These are phyloP conservation scores for Liquidambar formosana DNA, from an alignment of 164 flowering plant genomes.

Conservation along the genomic window DNA sequence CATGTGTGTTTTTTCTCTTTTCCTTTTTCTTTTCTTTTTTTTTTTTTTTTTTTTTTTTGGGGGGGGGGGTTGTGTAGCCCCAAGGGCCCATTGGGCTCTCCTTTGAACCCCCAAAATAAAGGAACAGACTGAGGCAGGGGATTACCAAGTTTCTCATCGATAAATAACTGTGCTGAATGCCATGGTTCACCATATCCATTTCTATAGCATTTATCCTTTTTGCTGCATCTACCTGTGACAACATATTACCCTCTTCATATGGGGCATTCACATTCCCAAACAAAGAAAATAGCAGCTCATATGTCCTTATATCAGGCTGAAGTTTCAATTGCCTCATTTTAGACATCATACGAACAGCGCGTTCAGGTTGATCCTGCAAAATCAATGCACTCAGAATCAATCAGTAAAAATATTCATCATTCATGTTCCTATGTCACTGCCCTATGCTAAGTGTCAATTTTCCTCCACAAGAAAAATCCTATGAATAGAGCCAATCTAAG, in stretches of 20 bases:
- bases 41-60: too few species aligned
- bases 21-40: too few species aligned
- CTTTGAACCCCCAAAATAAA: too few species aligned
- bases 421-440: too few species aligned
- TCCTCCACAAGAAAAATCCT: too few species aligned
- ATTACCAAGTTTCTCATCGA: constrained; percentile 76
- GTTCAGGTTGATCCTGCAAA: constrained; percentile 83
- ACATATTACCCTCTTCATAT: constrained; percentile 63
- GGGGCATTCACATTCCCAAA: constrained; percentile 88
- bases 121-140: background rate
- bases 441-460: too few species aligned
- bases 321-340: constrained; percentile 62
- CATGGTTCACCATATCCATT: constrained; percentile 68
- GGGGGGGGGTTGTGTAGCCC: too few species aligned
- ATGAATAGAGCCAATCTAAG: too few species aligned
- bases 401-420: background rate
- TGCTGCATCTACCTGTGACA: constrained; percentile 55
- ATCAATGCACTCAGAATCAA: constrained; percentile 5
- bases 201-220: constrained; percentile 73
- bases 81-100: too few species aligned
- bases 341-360: constrained; percentile 61
- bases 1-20: too few species aligned
- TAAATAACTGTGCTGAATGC: constrained; percentile 59
- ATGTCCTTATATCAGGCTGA: constrained; percentile 64
- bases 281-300: constrained; percentile 77